A percentile compares a stretch with the other conserved stretches of the same genome.
Evolutionary conservation across 306 rosid genomes (phyloP).

Genomic region (Senna siamea): DNA sequence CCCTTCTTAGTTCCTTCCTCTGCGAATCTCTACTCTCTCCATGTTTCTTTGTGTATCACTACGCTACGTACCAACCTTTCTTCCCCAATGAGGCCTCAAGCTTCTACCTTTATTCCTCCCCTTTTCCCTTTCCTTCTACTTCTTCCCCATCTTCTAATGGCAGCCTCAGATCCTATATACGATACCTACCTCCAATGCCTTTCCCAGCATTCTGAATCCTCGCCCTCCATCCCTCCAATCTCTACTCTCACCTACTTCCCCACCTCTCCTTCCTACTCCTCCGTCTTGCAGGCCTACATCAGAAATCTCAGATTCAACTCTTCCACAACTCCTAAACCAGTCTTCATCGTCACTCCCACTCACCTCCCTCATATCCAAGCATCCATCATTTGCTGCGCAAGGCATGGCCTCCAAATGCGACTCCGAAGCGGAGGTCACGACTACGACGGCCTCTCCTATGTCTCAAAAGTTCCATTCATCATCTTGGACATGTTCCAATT

Average conservation of each 20-base stretch:
- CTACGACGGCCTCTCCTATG: slow-evolving; percentile 78
- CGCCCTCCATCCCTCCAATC: slow-evolving; percentile 47
- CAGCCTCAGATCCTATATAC: slow-evolving; percentile 46
- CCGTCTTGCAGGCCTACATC: slow-evolving; percentile 49
- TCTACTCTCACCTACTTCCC: slow-evolving; percentile 61
- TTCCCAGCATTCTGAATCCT: slow-evolving; percentile 39
- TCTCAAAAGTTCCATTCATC: slow-evolving; percentile 45
- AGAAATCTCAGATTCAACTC: slow-evolving; percentile 66
- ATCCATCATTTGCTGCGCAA: slow-evolving; percentile 60
- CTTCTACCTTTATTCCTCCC: neutral
- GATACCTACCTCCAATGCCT: slow-evolving; percentile 56
- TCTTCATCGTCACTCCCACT: slow-evolving; percentile 66
- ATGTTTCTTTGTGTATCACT: neutral
- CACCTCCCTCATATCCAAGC: slow-evolving; percentile 77
- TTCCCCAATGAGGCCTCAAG: slow-evolving; percentile 17
- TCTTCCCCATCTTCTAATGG: slow-evolving; percentile 28
- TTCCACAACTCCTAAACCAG: slow-evolving; percentile 60
- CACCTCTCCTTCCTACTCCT: slow-evolving; percentile 50
- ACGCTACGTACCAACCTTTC: no score
- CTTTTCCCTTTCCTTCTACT: slow-evolving; percentile 39
- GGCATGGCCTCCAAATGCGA: slow-evolving; percentile 54
- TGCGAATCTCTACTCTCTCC: neutral
- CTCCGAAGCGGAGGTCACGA: slow-evolving; percentile 87
- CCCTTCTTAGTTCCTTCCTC: no score
- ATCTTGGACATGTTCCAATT: slow-evolving; percentile 66